Conservation (phyloP, 2,329 filamentous ascomycete genomes). For the Colletotrichum chlorophyti region DNA sequence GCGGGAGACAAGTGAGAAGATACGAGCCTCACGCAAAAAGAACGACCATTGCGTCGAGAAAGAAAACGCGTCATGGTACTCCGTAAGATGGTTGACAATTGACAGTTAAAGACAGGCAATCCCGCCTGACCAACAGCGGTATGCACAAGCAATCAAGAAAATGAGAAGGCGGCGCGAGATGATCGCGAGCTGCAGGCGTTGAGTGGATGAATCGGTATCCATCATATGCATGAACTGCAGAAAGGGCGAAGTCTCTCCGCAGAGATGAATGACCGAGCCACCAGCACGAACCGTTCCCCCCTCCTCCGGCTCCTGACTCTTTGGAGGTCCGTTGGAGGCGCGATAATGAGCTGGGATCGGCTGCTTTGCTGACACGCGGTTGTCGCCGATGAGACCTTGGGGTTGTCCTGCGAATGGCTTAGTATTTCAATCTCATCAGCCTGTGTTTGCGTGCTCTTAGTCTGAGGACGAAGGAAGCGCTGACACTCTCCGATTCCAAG, state of each 20-base stretch:
- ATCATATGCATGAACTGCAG: constrained; percentile 9
- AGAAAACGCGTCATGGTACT: too few relatives aligned
- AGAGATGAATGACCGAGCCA: neutral
- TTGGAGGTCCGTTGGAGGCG: too few relatives aligned
- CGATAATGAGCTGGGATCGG: too few relatives aligned
- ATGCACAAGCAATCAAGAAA: constrained; percentile 8
- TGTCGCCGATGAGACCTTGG: neutral
- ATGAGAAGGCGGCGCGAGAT: neutral
- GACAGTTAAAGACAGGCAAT: constrained; percentile 15
- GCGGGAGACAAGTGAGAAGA: neutral
- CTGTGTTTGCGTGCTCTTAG: neutral
- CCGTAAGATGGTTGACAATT: constrained; percentile 9
- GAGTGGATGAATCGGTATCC: constrained; percentile 9
- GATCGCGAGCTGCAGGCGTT: constrained; percentile 7
- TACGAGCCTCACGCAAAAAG: neutral
- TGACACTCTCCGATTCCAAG: too few relatives aligned
- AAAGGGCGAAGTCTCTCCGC: neutral
- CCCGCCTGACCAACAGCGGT: constrained; percentile 19
- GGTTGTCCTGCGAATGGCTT: neutral
- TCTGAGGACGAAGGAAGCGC: too few relatives aligned
- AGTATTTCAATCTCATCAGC: neutral
- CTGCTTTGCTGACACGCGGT: neutral
- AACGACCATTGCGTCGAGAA: constrained; percentile 24
- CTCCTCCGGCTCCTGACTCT: too few relatives aligned
- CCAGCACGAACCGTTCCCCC: too few relatives aligned